Evolutionary conservation across 495 filamentous ascomycete species (phyloP).

Genomic region (Daldinia bambusicola): DNA sequence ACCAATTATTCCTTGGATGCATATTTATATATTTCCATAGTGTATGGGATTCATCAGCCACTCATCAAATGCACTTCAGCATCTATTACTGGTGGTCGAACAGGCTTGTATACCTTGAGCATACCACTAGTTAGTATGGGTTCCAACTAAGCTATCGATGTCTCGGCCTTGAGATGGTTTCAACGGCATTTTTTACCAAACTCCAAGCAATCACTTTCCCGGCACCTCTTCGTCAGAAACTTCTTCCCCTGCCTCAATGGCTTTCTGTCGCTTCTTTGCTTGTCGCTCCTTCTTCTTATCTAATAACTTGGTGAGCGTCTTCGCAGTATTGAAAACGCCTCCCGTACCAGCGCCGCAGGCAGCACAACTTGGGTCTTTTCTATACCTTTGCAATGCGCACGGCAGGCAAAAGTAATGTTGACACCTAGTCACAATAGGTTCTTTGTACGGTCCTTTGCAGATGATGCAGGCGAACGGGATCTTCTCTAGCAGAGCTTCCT

Average conservation of each 20-base stretch:
- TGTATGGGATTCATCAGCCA: not conserved
- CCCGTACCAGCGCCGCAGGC: slow-evolving; percentile 85
- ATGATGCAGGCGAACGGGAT: slow-evolving; percentile 98
- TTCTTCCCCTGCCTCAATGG: slow-evolving; percentile 76
- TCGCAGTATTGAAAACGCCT: slow-evolving; percentile 91
- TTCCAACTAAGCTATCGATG: not conserved
- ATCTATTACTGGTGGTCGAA: not conserved
- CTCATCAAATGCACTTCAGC: not conserved
- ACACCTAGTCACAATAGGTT: slow-evolving; percentile 88
- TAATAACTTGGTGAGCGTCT: slow-evolving; percentile 80
- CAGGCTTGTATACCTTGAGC: not conserved
- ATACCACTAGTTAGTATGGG: not conserved
- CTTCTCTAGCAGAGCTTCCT: slow-evolving; percentile 80
- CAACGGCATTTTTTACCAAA: not conserved
- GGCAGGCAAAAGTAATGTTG: slow-evolving; percentile 95
- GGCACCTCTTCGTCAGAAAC: slow-evolving; percentile 67
- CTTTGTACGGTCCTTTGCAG: slow-evolving; percentile 81
- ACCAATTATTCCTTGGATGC: too few relatives aligned
- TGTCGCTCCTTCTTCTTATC: slow-evolving; percentile 83
- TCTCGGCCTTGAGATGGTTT: not conserved
- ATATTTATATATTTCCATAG: not conserved
- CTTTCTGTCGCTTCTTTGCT: slow-evolving; percentile 73
- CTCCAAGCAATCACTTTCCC: not conserved
- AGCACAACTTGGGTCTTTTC: slow-evolving; percentile 80
- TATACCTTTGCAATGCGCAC: slow-evolving; percentile 86